These are phyloP conservation scores for Populus trichocarpa DNA, from an alignment of 441 rosid genomes.

Conservation along the genomic window DNA sequence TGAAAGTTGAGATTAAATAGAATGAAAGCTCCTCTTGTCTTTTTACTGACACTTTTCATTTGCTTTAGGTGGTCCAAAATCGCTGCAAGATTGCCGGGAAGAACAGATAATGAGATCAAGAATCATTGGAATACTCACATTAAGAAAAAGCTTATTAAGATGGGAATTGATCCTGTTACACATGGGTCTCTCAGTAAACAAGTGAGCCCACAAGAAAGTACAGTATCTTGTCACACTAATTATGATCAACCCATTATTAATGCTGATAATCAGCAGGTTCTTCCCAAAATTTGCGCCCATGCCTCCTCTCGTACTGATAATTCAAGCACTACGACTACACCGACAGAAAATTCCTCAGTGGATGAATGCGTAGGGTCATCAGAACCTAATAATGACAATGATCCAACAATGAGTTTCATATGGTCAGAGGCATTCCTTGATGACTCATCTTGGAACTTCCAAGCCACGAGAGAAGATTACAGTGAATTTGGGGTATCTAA, in stretches of 20 bases:
- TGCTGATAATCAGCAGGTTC: neutral
- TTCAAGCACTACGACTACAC: slow-evolving; percentile 9
- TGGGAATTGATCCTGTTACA: slow-evolving; percentile 89
- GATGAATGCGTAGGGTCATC: slow-evolving; percentile 14
- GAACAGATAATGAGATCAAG: slow-evolving; percentile 91
- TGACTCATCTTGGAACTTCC: slow-evolving; percentile 48
- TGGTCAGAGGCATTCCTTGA: slow-evolving; percentile 36
- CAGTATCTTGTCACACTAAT: neutral
- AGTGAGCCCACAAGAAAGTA: slow-evolving; percentile 9
- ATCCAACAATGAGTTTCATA: slow-evolving; percentile 28
- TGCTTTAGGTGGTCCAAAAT: slow-evolving; percentile 78
- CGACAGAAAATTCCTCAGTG: slow-evolving; percentile 15
- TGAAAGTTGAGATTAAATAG: neutral
- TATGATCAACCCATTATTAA: neutral
- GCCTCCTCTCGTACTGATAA: slow-evolving; percentile 16
- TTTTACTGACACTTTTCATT: neutral
- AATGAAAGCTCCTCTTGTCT: neutral
- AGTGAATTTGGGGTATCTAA: slow-evolving; percentile 32
- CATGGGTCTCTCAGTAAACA: slow-evolving; percentile 50
- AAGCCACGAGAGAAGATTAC: slow-evolving; percentile 14
- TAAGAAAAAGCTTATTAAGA: slow-evolving; percentile 80
- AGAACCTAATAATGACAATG: slow-evolving; percentile 18
- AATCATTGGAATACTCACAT: slow-evolving; percentile 90
- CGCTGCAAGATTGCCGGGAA: slow-evolving; percentile 72
- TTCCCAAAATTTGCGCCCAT: neutral